Conservation (phyloP, 1,139 yeast genomes). For the Zygosaccharomyces sapae region DNA sequence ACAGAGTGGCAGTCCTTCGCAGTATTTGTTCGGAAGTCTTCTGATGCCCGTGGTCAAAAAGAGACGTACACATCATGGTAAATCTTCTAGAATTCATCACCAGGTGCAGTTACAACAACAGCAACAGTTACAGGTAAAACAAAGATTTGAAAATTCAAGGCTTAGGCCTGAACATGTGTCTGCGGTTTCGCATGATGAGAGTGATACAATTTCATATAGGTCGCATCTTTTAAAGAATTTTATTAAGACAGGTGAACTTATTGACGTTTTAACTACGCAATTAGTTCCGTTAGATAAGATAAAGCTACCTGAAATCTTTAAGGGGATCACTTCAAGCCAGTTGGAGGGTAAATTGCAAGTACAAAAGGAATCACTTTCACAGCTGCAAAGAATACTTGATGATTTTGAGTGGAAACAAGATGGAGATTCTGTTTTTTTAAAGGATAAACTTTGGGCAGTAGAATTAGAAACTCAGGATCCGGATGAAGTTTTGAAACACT, state of each 20-base stretch:
- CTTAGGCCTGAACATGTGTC: constrained; percentile 29
- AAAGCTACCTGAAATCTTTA: constrained; percentile 22
- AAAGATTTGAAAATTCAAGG: constrained; percentile 23
- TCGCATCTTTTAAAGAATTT: constrained; percentile 28
- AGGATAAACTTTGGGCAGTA: constrained; percentile 12
- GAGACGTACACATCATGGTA: constrained; percentile 19
- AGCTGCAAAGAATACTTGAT: constrained; percentile 8
- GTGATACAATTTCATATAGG: constrained; percentile 35
- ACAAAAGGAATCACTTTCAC: constrained; percentile 14
- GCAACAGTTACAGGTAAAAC: constrained; percentile 19
- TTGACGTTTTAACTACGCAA: constrained; percentile 27
- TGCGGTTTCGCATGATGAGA: constrained; percentile 34
- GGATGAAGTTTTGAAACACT: constrained; percentile 13
- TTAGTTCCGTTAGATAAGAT: constrained; percentile 25
- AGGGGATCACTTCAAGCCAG: constrained; percentile 12
- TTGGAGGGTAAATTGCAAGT: constrained; percentile 14
- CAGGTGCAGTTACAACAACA: constrained; percentile 18
- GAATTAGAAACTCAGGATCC: constrained; percentile 8
- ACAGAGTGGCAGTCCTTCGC: not conserved
- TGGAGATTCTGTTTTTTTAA: constrained; percentile 10
- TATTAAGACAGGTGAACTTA: constrained; percentile 21
- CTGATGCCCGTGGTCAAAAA: constrained; percentile 23
- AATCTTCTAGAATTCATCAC: constrained; percentile 11
- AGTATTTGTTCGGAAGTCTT: not conserved
- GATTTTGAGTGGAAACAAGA: constrained; percentile 6